phyloP scores from a whole-genome alignment of 2,329 filamentous ascomycete genomes.

The Aspergillus pseudotamarii region DNA sequence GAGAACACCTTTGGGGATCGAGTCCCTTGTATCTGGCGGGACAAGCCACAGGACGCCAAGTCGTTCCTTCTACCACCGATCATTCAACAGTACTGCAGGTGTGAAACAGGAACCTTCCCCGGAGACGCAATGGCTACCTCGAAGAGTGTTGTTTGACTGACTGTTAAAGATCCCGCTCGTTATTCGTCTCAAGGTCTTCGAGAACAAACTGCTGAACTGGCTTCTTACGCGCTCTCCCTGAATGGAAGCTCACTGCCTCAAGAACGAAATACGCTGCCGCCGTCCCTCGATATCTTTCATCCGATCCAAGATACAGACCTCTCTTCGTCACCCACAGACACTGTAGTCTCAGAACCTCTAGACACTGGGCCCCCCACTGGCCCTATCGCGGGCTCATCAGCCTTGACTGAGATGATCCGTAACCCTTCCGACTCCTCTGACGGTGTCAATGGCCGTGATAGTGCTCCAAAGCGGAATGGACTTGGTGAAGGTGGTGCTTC shows the following conservation, averaged over 20 bases:
- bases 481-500: slow-evolving; percentile 19
- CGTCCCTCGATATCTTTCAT: slow-evolving; percentile 34
- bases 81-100: slow-evolving; percentile 48
- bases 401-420: slow-evolving; percentile 55
- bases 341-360: slow-evolving; percentile 11
- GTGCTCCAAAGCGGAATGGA: slow-evolving; percentile 16
- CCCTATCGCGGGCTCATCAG: slow-evolving; percentile 45
- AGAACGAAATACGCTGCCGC: slow-evolving; percentile 31
- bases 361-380: slow-evolving; percentile 20
- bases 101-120: slow-evolving; percentile 12
- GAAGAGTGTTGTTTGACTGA: slow-evolving; percentile 23
- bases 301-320: slow-evolving; percentile 9
- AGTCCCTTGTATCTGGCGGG: slow-evolving; percentile 33
- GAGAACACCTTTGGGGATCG: slow-evolving; percentile 25
- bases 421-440: slow-evolving; percentile 36
- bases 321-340: slow-evolving; percentile 28
- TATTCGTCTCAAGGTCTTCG: slow-evolving; percentile 76
- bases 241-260: slow-evolving; percentile 30
- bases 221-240: slow-evolving; percentile 72
- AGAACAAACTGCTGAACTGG: slow-evolving; percentile 84
- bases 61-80: slow-evolving; percentile 49
- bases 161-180: slow-evolving; percentile 65
- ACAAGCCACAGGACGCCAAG: slow-evolving; percentile 44
- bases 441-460: slow-evolving; percentile 14
- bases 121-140: not conserved